Evolutionary conservation across 106 monocot species (phyloP), one percentile per base, ranked within the genome.

Genomic region (Dioscorea dumetorum): DNA sequence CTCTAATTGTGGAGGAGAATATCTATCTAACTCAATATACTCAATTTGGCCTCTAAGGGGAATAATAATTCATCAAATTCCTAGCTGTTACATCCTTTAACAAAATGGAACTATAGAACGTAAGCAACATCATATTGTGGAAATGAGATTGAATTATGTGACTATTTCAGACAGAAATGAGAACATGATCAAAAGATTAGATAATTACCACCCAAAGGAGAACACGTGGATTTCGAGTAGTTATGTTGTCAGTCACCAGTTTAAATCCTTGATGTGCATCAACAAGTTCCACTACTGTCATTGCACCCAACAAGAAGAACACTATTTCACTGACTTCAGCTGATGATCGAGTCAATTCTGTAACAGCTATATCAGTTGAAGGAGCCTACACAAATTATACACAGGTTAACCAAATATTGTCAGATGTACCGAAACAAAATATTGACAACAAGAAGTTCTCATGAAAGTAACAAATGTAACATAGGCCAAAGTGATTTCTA

Each of bases 181-280:
- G 19, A 33, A 0, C 23, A n/a, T 11, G 41, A 35, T 54, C 16
- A 73, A 34, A 79, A 19, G 48, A 48, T 8, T 48, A 16, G 61
- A 21, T 57, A 81, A 87, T 59, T 58, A 99, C 97, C 97, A 99
- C 97, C 97, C 97, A 99, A 70, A 92, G 90, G 58, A 99, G 92
- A 72, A 74, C 49, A 62, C 74, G 79, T 70, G 97, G 92, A 28
- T 92, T 90, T 63, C 92, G 76, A 59, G 97, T 99, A 49, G 97
- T 87, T 59, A 99, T 92, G 60, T 86, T 99, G 78, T 99, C 97
- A 32, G 97, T 99, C 64, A 99, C 92, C 35, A 99, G 77, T 74
- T 99, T 99, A 78, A 99, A 99, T 65, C 97, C 92, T 85, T 99
- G 97, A 79, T 99, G 97, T 58, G 97, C 92, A 81, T 99, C 92